phyloP scores from a whole-genome alignment of 2,329 filamentous ascomycete genomes.

The Acarospora socialis region DNA sequence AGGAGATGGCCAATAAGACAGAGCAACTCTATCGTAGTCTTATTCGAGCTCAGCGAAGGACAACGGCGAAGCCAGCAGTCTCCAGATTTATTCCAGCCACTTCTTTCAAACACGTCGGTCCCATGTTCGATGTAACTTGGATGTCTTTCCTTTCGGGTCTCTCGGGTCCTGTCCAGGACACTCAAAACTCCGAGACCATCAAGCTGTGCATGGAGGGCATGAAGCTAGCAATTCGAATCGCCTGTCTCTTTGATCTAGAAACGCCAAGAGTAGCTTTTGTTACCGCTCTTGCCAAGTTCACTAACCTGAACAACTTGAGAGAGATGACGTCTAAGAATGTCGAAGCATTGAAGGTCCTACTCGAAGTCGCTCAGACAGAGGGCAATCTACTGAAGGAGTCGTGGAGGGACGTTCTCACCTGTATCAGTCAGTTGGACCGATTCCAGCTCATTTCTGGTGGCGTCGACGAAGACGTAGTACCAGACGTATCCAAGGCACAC shows the following conservation, averaged over 20 bases:
- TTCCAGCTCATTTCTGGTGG: constrained; percentile 90
- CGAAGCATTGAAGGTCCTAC: constrained; percentile 77
- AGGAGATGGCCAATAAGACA: constrained; percentile 73
- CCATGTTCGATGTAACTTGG: constrained; percentile 98
- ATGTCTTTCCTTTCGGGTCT: constrained; percentile 97
- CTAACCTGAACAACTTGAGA: constrained; percentile 86
- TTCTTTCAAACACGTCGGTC: constrained; percentile 85
- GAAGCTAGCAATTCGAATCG: constrained; percentile 83
- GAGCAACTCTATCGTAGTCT: constrained; percentile 87
- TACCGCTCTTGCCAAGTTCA: constrained; percentile 79
- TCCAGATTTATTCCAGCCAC: constrained; percentile 79
- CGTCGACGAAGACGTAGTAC: constrained; percentile 81
- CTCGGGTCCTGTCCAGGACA: constrained; percentile 84
- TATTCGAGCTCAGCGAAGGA: constrained; percentile 75
- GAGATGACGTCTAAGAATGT: constrained; percentile 95
- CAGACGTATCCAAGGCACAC: constrained; percentile 76
- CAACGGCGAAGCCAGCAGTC: constrained; percentile 51
- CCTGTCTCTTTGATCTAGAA: constrained; percentile 82
- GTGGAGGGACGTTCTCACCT: constrained; percentile 91
- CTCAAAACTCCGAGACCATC: constrained; percentile 83
- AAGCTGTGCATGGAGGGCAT: constrained; percentile 89
- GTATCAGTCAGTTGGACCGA: constrained; percentile 87
- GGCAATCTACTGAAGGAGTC: constrained; percentile 79
- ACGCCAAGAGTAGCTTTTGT: constrained; percentile 94
- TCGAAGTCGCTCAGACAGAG: constrained; percentile 86